Base-by-base conservation (phyloP, 2,329 filamentous ascomycete genomes). In the Fusarium acutatum region DNA sequence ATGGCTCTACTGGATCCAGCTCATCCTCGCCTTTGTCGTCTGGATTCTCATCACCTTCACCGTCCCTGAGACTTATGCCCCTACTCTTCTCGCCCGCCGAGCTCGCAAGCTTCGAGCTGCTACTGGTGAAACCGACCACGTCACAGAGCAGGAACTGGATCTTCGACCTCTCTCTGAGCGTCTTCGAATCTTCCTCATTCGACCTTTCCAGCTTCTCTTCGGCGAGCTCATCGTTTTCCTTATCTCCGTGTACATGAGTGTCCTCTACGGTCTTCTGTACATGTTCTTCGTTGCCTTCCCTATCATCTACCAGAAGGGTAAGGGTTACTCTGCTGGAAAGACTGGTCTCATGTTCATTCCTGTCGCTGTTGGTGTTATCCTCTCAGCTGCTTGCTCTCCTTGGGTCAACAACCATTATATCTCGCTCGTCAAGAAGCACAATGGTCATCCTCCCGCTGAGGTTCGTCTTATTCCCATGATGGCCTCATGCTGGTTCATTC, bases 321-420 rank as follows among this genome's bases (percentile, higher is more conserved):
- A 97, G 83, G 93, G 93, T 6, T 97, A 92, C 82, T 90, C 87
- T 7, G 88, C 93, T 34, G 88, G 92, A 40, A 91, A 85, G 34
- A 95, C 94, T 0, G 94, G 94, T 52, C 86, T 97, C 14, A 96
- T 96, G 92, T 97, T 97, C 81, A 95, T 96, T 71, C 94, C 94
- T 4, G 81, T 96, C 50, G 93, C 94, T 13, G 83, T 96, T 24
- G 94, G 94, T 57, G 93, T 96, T 22, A 24, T 96, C 4, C 68
- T 83, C 46, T 93, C 92, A 3, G 92, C 94, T 22, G 78, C 83
- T 18, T 93, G 90, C 81, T 85, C 93, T 2, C 92, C 94, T 0
- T 74, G 92, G 0, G 90, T 97, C 78, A 97, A 97, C 87, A 92
- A 89, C 69, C 92, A 97, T 83, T 97, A 97, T 84, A 82, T 96